Evolutionary conservation across 2,329 filamentous ascomycete species (phyloP).

Genomic region (Alternaria sp.): DNA sequence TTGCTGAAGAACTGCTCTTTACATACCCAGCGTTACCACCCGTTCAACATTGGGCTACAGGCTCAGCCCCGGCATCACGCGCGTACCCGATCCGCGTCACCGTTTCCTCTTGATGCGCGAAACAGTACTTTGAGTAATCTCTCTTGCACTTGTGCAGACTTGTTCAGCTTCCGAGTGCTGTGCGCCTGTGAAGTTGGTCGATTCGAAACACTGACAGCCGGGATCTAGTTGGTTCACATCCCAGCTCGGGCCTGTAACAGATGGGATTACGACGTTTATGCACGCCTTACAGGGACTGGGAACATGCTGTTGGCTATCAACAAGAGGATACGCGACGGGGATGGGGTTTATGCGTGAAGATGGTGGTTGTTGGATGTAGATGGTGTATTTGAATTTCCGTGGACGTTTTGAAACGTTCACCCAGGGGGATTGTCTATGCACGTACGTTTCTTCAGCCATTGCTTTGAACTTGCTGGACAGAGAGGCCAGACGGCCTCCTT

Average conservation of each 20-base stretch:
- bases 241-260: slow-evolving; percentile 16
- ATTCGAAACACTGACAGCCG: slow-evolving; percentile 12
- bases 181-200: neutral
- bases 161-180: neutral
- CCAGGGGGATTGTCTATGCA: neutral
- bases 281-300: neutral
- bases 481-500: neutral
- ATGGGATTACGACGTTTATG: slow-evolving; percentile 29
- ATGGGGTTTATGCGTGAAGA: slow-evolving; percentile 4
- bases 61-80: slow-evolving; percentile 18
- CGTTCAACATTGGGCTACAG: slow-evolving; percentile 7
- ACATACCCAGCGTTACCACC: slow-evolving; percentile 6
- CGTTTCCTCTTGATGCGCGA: slow-evolving; percentile 17
- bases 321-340: slow-evolving; percentile 3
- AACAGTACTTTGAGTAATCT: neutral
- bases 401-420: neutral
- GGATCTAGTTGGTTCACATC: slow-evolving; percentile 17
- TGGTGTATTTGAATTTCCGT: neutral
- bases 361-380: neutral
- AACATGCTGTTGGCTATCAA: neutral
- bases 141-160: neutral
- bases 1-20: neutral
- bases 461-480: neutral
- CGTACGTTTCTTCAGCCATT: neutral
- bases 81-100: slow-evolving; percentile 21